Conservation (phyloP, 129 eudicot genomes). For the Lactuca sativa region DNA sequence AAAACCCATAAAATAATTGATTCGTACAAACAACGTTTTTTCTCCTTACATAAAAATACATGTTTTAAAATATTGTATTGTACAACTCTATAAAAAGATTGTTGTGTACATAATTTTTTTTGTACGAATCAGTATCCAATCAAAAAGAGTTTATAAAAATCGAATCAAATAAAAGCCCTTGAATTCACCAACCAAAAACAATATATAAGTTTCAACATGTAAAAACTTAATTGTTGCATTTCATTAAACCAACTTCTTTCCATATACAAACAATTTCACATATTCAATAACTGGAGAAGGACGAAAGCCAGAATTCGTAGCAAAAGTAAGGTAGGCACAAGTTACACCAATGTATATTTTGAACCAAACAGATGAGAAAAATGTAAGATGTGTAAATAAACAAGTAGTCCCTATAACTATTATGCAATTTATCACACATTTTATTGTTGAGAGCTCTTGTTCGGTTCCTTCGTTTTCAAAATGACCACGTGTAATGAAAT, state of each 20-base stretch:
- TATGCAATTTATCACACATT: slow-evolving; percentile 48
- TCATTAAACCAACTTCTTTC: slow-evolving; percentile 30
- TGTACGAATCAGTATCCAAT: too few relatives aligned
- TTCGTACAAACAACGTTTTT: too few relatives aligned
- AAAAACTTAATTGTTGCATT: slow-evolving; percentile 7
- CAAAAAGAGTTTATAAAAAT: not conserved
- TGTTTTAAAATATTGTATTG: too few relatives aligned
- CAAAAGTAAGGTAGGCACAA: slow-evolving; percentile 56
- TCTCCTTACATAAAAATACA: too few relatives aligned
- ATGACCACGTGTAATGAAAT: slow-evolving; percentile 59
- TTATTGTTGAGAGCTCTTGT: slow-evolving; percentile 54
- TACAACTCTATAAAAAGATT: too few relatives aligned
- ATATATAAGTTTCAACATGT: slow-evolving; percentile 3
- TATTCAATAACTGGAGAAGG: slow-evolving; percentile 46
- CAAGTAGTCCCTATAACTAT: slow-evolving; percentile 53
- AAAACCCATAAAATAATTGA: too few relatives aligned
- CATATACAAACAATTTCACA: slow-evolving; percentile 28
- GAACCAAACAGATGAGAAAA: slow-evolving; percentile 66
- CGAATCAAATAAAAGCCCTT: not conserved
- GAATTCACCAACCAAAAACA: not conserved
- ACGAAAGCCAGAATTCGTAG: slow-evolving; percentile 44
- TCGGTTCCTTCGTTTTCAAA: slow-evolving; percentile 62
- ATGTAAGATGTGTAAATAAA: slow-evolving; percentile 46
- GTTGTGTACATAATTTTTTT: too few relatives aligned
- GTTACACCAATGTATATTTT: slow-evolving; percentile 51